Percentiles rank a stretch among this genome's conserved stretches.
These are phyloP conservation scores for Penstemon davidsonii DNA, from an alignment of 257 asterid genomes.

Conservation along the genomic window DNA sequence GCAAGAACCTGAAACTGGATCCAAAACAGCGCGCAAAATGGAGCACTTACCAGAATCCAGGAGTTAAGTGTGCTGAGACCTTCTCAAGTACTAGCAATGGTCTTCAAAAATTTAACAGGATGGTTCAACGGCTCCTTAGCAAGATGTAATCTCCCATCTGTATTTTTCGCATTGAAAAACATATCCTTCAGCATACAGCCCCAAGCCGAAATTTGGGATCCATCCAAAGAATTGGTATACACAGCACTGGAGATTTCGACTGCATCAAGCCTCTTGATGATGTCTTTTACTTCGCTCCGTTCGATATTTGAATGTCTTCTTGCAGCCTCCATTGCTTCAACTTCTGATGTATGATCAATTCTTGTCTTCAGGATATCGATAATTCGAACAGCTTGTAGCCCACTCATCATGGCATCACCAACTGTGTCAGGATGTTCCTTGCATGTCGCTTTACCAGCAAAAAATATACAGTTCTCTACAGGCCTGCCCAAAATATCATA, in stretches of 20 bases:
- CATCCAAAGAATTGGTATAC: conserved; percentile 62
- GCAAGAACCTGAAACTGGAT: conserved; percentile 12
- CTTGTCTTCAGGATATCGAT: conserved; percentile 71
- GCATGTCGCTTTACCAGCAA: conserved; percentile 99
- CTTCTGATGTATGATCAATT: conserved; percentile 74
- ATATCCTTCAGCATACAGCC: conserved; percentile 71
- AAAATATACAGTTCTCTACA: conserved; percentile 83
- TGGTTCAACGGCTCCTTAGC: conserved; percentile 83
- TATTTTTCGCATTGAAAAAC: conserved; percentile 79
- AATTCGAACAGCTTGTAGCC: conserved; percentile 89
- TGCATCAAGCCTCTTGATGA: conserved; percentile 70
- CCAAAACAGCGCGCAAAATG: conserved; percentile 21
- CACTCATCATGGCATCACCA: conserved; percentile 99
- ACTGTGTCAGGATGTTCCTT: conserved; percentile 99
- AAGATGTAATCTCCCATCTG: conserved; percentile 83
- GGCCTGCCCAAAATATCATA: conserved; percentile 93
- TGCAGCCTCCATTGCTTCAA: conserved; percentile 83
- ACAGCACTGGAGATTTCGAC: conserved; percentile 56
- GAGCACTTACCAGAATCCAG: conserved; percentile 80
- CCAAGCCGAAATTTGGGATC: conserved; percentile 50
- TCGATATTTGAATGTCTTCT: conserved; percentile 68
- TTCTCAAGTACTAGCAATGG: conserved; percentile 84
- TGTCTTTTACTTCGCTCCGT: conserved; percentile 81
- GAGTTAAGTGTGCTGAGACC: conserved; percentile 88
- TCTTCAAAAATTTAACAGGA: conserved; percentile 84